A percentile compares a stretch with the other conserved stretches of the same genome.
These are phyloP conservation scores for Nelumbo lutea DNA, from an alignment of 164 flowering plant genomes.

Conservation along the genomic window DNA sequence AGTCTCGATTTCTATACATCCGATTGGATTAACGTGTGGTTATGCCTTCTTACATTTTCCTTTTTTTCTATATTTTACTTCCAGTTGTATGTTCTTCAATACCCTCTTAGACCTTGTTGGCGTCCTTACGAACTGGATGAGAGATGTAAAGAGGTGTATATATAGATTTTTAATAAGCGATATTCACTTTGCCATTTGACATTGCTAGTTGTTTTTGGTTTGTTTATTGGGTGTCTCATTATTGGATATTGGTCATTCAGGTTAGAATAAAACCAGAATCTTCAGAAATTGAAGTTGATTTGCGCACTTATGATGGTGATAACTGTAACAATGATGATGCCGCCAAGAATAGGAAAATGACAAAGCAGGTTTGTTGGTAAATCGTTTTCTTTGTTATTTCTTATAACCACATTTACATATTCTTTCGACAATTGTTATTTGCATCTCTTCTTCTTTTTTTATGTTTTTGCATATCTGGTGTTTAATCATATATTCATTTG, in stretches of 20 bases:
- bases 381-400: not conserved
- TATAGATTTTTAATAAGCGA: not conserved
- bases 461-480: not conserved
- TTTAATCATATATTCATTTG: not conserved
- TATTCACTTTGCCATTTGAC: not conserved
- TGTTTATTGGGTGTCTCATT: not conserved
- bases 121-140: constrained; percentile 84
- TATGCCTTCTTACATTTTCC: not conserved
- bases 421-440: not conserved
- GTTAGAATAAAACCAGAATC: constrained; percentile 63
- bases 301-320: constrained; percentile 45
- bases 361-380: constrained; percentile 57
- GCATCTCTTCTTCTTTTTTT: not conserved
- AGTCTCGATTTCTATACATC: not conserved
- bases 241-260: constrained; percentile 26
- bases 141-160: constrained; percentile 63
- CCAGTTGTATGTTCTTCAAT: constrained; percentile 78
- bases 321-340: constrained; percentile 40
- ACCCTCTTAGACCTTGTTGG: constrained; percentile 82
- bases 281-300: constrained; percentile 59
- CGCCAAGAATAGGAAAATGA: constrained; percentile 18
- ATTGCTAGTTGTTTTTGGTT: not conserved
- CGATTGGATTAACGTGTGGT: not conserved
- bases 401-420: not conserved
- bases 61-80: not conserved